Conservation (phyloP, 495 filamentous ascomycete species). For the Xylaria venustula region DNA sequence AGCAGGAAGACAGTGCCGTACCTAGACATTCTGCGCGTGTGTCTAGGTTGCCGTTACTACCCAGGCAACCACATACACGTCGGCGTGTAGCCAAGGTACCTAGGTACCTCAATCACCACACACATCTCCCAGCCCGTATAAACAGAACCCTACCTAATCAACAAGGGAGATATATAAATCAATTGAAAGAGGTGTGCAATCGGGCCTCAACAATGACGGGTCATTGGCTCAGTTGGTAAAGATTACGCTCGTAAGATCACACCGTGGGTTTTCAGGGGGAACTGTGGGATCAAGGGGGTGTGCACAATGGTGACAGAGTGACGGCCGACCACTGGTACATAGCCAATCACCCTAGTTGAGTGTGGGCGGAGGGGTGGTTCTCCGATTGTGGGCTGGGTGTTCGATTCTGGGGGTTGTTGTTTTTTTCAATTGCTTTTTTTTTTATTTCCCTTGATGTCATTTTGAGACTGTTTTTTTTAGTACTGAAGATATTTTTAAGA, state of each 20-base stretch:
- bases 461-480: too few species aligned
- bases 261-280: neutral
- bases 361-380: conserved; percentile 1
- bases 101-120: too few species aligned
- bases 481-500: too few species aligned
- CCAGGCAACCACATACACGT: too few species aligned
- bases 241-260: neutral
- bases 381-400: neutral
- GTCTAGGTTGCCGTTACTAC: too few species aligned
- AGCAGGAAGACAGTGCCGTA: too few species aligned
- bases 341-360: neutral
- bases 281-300: neutral
- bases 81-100: too few species aligned
- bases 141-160: too few species aligned
- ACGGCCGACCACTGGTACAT: too few species aligned
- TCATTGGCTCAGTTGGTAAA: too few species aligned
- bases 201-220: neutral
- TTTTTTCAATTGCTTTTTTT: neutral
- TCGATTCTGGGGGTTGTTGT: neutral
- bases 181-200: neutral
- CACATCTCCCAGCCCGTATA: too few species aligned
- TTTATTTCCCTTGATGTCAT: neutral
- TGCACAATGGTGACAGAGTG: neutral
- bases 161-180: neutral
- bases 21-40: too few species aligned